Base-by-base conservation (phyloP, 2,329 filamentous ascomycete species). In the Trichoderma endophyticum region DNA sequence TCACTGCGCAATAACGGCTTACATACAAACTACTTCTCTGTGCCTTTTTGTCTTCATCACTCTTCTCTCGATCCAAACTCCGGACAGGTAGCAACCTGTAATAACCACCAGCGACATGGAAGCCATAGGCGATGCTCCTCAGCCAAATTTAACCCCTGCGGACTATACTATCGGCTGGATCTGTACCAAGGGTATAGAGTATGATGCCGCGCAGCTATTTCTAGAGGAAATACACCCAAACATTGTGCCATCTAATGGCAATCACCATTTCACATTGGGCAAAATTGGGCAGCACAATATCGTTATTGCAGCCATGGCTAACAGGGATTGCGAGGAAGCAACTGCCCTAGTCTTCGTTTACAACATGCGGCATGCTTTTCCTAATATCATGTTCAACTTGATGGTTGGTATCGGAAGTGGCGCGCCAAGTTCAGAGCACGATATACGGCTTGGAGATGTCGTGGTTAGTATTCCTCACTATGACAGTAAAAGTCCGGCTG, bases 141-240 rank as follows among this genome's bases (percentile, higher is more conserved):
- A n/a, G 21, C 30, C 14, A 56, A 66, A 8, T n/a, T 26, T n/a
- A 15, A 2, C 30, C 4, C 21, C 14, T 36, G 15, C 39, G 9
- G 63, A 68, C 43, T 85, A 84, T 67, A 82, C 78, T 0, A 77
- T 85, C 6, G 83, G 82, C 30, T 85, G 83, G 83, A 83, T 86
- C 6, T 85, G 82, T 63, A 82, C 83, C 12, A 71, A 84, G 0
- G 18, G 6, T 0, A 77, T 74, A 0, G 83, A 85, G 62, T 77
- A 76, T 54, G 77, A 80, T 63, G 83, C 83, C 6, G 83, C 65
- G 79, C 43, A 56, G 9, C 28, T 66, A 9, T 66, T 66, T n/a
- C 48, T 66, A 12, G 63, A 66, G 2, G 30, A 84, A 56, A 30
- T n/a, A 34, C 72, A 73, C 26, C 9, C 34, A 71, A 71, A 76